Conservation (phyloP, 2,329 filamentous ascomycete genomes). For the Taxawa tesnikishii region DNA sequence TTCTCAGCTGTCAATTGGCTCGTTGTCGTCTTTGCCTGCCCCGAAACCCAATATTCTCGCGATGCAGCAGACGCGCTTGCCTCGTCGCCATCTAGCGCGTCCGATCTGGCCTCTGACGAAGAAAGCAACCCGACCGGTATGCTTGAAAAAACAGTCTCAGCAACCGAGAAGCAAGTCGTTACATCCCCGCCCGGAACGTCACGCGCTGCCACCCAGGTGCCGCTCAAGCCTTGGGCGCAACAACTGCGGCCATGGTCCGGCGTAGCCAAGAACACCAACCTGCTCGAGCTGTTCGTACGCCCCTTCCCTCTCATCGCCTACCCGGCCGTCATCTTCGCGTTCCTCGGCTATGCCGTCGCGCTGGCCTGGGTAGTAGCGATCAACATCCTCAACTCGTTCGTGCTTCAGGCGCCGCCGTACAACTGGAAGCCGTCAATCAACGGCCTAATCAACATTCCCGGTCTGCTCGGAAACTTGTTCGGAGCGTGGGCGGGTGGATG, state of each 20-base stretch:
- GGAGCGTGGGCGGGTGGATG: slow-evolving; percentile 31
- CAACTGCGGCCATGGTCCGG: slow-evolving; percentile 23
- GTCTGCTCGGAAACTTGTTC: slow-evolving; percentile 29
- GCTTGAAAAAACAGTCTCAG: slow-evolving; percentile 9
- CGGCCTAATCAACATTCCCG: slow-evolving; percentile 28
- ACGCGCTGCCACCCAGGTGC: slow-evolving; percentile 6
- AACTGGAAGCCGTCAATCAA: slow-evolving; percentile 22
- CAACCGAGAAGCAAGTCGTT: slow-evolving; percentile 8
- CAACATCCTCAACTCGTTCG: slow-evolving; percentile 26
- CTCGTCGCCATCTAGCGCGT: background rate
- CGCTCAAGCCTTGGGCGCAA: slow-evolving; percentile 22
- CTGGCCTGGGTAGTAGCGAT: slow-evolving; percentile 26
- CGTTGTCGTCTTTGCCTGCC: slow-evolving; percentile 22
- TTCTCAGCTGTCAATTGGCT: slow-evolving; percentile 21
- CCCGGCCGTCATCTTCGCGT: slow-evolving; percentile 24
- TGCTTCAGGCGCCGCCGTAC: slow-evolving; percentile 27
- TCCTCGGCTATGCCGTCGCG: slow-evolving; percentile 24
- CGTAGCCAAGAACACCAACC: slow-evolving; percentile 16
- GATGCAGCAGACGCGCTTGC: background rate
- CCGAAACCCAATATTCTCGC: slow-evolving; percentile 25
- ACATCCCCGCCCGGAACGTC: slow-evolving; percentile 1
- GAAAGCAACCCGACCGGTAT: background rate
- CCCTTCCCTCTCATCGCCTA: slow-evolving; percentile 25
- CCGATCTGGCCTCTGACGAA: slow-evolving; percentile 1
- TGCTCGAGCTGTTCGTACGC: slow-evolving; percentile 23